These are phyloP conservation scores for Neocucurbitaria cava DNA, from an alignment of 2,329 filamentous ascomycete genomes.

Conservation along the genomic window DNA sequence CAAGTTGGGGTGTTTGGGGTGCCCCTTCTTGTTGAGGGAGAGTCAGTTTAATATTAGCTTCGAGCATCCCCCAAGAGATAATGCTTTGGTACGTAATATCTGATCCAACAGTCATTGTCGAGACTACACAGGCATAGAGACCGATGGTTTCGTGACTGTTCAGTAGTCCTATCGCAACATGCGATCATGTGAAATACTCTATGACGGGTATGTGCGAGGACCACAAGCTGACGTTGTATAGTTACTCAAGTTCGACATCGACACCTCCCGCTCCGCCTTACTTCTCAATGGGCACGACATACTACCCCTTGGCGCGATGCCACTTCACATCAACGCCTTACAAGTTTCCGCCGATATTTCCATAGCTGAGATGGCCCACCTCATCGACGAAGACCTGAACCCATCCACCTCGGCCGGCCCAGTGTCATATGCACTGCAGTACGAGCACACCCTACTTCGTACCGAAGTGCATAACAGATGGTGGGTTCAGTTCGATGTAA, in stretches of 20 bases:
- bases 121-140: not conserved
- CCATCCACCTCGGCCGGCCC: constrained; percentile 10
- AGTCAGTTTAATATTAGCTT: constrained; percentile 12
- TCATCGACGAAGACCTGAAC: constrained; percentile 11
- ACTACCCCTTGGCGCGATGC: constrained; percentile 30
- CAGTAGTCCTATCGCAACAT: too few relatives aligned
- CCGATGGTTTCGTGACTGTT: too few relatives aligned
- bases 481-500: constrained; percentile 41
- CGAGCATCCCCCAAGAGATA: constrained; percentile 27
- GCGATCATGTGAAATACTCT: not conserved
- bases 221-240: constrained; percentile 3
- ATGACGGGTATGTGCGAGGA: not conserved
- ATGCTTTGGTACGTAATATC: constrained; percentile 36
- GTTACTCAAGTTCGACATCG: constrained; percentile 35
- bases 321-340: constrained; percentile 27
- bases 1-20: constrained; percentile 37
- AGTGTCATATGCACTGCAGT: constrained; percentile 31
- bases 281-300: constrained; percentile 32
- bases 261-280: constrained; percentile 12
- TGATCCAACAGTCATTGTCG: not conserved
- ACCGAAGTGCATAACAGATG: constrained; percentile 15
- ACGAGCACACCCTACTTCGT: constrained; percentile 31
- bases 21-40: constrained; percentile 30
- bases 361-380: constrained; percentile 14
- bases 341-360: constrained; percentile 29